Percentiles rank a stretch among this genome's conserved stretches.
phyloP scores from a whole-genome alignment of 2,329 filamentous ascomycete species.

The Penicillium sp. region DNA sequence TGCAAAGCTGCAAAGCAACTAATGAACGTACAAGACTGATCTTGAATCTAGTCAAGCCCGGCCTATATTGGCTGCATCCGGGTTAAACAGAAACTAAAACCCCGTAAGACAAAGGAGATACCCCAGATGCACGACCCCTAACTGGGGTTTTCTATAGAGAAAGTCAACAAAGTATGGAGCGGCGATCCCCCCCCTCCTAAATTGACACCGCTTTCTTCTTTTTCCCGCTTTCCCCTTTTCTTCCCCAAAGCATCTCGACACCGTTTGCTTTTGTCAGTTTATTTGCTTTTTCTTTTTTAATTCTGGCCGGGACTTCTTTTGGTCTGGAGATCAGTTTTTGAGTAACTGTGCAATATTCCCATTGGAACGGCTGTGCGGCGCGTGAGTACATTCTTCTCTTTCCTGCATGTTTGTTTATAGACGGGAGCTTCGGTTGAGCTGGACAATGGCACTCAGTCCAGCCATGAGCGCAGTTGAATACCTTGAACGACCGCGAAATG shows the following conservation, averaged over 20 bases:
- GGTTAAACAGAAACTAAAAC: neutral
- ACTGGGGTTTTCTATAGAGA: neutral
- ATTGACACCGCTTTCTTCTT: slow-evolving; percentile 23
- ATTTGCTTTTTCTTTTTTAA: slow-evolving; percentile 11
- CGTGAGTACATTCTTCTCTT: slow-evolving; percentile 16
- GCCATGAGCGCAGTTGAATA: neutral
- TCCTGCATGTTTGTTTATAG: slow-evolving; percentile 1
- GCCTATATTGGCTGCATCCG: neutral
- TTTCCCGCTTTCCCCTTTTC: slow-evolving; percentile 21
- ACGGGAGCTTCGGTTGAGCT: slow-evolving; percentile 1
- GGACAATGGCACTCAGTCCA: neutral
- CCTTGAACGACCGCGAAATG: neutral
- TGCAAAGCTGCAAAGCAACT: neutral
- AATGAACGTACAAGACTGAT: neutral
- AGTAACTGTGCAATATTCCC: neutral
- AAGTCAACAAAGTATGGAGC: slow-evolving; percentile 3
- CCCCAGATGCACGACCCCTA: slow-evolving; percentile 2
- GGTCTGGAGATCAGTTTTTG: slow-evolving; percentile 8
- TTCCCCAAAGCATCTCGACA: slow-evolving; percentile 1
- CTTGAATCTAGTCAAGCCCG: neutral
- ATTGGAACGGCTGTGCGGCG: slow-evolving; percentile 6
- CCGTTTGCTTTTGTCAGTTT: slow-evolving; percentile 12
- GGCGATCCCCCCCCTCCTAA: slow-evolving; percentile 20
- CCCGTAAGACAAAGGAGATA: neutral
- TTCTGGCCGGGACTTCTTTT: slow-evolving; percentile 5